phyloP scores from a whole-genome alignment of 2,329 filamentous ascomycete species.

The Nothophoma quercina region DNA sequence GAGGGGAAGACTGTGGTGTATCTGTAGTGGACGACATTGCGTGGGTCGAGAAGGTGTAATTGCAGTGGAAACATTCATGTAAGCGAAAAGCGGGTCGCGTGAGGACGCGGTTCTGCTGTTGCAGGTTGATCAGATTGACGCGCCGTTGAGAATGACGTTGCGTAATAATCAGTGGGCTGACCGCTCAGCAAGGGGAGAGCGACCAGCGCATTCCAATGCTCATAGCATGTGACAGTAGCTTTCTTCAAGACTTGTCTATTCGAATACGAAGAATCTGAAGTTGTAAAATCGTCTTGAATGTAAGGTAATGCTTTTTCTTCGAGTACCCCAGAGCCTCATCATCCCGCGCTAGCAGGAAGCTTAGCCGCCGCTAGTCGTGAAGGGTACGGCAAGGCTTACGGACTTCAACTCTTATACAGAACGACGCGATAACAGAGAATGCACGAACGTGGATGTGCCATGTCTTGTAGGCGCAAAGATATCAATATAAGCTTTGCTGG shows the following conservation, averaged over 20 bases:
- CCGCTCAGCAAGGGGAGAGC: constrained; percentile 17
- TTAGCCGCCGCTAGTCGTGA: constrained; percentile 37
- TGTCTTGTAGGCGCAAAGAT: no score
- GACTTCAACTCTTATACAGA: no score
- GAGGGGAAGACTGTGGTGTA: constrained; percentile 23
- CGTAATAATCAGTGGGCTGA: constrained; percentile 35
- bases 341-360: constrained; percentile 39
- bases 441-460: no score
- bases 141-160: constrained; percentile 32
- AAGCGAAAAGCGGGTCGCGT: constrained; percentile 38
- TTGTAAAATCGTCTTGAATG: no score
- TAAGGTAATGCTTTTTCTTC: constrained; percentile 18
- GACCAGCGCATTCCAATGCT: constrained; percentile 15
- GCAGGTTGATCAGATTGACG: constrained; percentile 18
- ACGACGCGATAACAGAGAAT: no score
- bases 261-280: no score
- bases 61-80: constrained; percentile 17
- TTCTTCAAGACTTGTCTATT: not conserved
- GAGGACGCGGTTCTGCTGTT: constrained; percentile 24
- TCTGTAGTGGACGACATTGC: constrained; percentile 41
- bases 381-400: constrained; percentile 16
- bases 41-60: not conserved
- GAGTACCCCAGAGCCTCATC: constrained; percentile 17
- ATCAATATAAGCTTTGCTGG: not conserved
- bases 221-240: not conserved